A percentile compares a stretch with the other conserved stretches of the same genome.
Conservation (phyloP, 208 protist genomes). For the Wallacemonas sp. region DNA sequence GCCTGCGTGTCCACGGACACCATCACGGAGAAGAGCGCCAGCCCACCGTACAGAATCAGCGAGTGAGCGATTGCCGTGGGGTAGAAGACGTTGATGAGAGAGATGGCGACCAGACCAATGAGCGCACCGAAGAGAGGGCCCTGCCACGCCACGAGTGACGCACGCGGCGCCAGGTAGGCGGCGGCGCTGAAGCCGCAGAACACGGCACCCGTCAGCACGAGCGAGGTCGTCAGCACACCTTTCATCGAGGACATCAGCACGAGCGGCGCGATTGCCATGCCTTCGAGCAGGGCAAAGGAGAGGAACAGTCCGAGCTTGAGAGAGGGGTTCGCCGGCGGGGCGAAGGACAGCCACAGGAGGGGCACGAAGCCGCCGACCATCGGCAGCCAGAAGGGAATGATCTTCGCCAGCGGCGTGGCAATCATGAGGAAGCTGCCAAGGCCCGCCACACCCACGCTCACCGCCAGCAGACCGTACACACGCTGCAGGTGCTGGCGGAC, state of each 20-base stretch:
- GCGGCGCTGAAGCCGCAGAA: constrained; percentile 87
- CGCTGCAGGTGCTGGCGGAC: constrained; percentile 79
- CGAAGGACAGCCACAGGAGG: constrained; percentile 82
- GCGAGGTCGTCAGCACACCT: constrained; percentile 75
- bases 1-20: constrained; percentile 83
- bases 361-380: constrained; percentile 85
- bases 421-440: constrained; percentile 80
- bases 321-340: constrained; percentile 63
- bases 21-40: constrained; percentile 85
- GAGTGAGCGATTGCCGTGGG: constrained; percentile 80
- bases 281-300: constrained; percentile 75
- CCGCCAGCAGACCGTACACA: constrained; percentile 76
- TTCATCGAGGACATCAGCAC: constrained; percentile 71
- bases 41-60: constrained; percentile 84
- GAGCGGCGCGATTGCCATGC: constrained; percentile 81
- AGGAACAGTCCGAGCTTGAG: constrained; percentile 81
- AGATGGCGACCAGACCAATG: constrained; percentile 83
- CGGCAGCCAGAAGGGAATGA: constrained; percentile 78
- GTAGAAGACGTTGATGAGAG: constrained; percentile 85
- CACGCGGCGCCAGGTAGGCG: constrained; percentile 76
- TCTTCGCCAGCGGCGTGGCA: constrained; percentile 64
- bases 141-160: constrained; percentile 79
- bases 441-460: constrained; percentile 24
- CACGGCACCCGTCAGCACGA: constrained; percentile 78
- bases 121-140: constrained; percentile 83